A percentile compares a stretch with the other conserved stretches of the same genome.
phyloP scores from a whole-genome alignment of 2,329 filamentous ascomycete species.

The Sclerotinia glacialis region DNA sequence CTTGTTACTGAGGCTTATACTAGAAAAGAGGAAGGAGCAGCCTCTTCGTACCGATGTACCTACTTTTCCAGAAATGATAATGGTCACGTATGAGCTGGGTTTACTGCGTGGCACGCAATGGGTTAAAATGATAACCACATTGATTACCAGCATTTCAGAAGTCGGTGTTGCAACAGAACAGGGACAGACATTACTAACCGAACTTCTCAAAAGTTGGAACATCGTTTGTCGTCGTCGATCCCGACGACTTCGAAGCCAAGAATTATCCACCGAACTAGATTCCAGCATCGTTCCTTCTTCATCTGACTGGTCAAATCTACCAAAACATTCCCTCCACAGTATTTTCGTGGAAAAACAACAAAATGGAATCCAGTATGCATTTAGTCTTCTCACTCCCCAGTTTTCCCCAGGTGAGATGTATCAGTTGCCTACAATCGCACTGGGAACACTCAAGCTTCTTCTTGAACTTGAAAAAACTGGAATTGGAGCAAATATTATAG shows the following conservation, averaged over 20 bases:
- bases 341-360: conserved; percentile 1
- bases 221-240: conserved; percentile 30
- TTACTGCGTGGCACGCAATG: conserved; percentile 33
- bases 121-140: conserved; percentile 31
- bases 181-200: conserved; percentile 25
- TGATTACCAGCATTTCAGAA: conserved; percentile 29
- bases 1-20: conserved; percentile 29
- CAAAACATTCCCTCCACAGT: neutral
- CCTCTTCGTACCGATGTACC: conserved; percentile 32
- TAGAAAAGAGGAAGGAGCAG: conserved; percentile 28
- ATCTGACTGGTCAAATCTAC: conserved; percentile 34
- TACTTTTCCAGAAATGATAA: conserved; percentile 34
- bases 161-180: conserved; percentile 18
- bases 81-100: conserved; percentile 31
- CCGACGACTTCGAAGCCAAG: conserved; percentile 4
- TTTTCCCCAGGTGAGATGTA: conserved; percentile 24
- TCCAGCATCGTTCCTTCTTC: conserved; percentile 15
- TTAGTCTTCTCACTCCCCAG: conserved; percentile 30
- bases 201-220: conserved; percentile 39
- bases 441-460: conserved; percentile 35
- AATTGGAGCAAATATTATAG: neutral
- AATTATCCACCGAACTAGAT: conserved; percentile 5
- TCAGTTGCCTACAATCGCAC: conserved; percentile 30
- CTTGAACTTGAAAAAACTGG: conserved; percentile 18
- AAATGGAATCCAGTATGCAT: conserved; percentile 28